phyloP scores from a whole-genome alignment of 2,329 filamentous ascomycete species.

The Pestalotiopsis sp. region DNA sequence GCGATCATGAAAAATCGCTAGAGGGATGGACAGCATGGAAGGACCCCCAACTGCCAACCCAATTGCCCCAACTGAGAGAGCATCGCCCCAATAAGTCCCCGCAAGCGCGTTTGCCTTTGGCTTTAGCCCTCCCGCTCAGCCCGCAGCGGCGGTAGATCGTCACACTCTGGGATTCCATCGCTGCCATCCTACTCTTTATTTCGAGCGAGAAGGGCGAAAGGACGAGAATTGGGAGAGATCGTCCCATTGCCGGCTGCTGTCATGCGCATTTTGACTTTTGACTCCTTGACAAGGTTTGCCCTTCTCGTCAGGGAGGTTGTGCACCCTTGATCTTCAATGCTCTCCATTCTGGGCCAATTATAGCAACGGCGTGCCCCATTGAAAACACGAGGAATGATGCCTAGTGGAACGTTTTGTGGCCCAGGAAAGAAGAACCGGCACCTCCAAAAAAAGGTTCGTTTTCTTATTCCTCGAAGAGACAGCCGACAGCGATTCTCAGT shows the following conservation, averaged over 20 bases:
- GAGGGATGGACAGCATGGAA: not conserved
- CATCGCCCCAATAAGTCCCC: conserved; percentile 4
- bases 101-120: conserved; percentile 2
- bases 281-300: conserved; percentile 1
- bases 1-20: not conserved
- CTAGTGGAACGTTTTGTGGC: not conserved
- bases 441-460: not conserved
- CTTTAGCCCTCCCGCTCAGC: conserved; percentile 5
- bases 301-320: not conserved
- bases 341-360: conserved; percentile 6
- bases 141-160: not conserved
- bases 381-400: not conserved
- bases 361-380: not conserved
- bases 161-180: not conserved
- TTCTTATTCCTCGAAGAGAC: not conserved
- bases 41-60: not conserved
- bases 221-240: not conserved
- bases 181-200: too few species aligned
- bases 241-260: not conserved
- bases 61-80: not conserved
- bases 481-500: not conserved
- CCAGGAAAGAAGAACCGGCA: not conserved
- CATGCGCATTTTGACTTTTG: not conserved
- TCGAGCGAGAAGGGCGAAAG: too few species aligned
- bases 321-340: conserved; percentile 6